phyloP scores from a whole-genome alignment of 2,329 filamentous ascomycete genomes.

The Arachnomyces sp. region DNA sequence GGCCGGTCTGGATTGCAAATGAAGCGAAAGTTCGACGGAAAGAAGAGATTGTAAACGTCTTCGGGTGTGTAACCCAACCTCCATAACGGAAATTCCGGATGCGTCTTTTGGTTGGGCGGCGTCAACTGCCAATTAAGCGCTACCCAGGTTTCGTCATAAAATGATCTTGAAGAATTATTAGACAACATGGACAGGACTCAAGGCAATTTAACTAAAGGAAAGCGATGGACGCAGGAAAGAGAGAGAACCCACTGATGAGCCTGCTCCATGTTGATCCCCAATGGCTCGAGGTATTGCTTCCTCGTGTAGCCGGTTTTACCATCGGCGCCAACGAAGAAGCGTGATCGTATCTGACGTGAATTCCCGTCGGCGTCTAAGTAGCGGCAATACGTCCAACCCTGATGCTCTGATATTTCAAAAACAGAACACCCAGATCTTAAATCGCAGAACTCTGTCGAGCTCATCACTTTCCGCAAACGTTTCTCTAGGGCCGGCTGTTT shows the following conservation, averaged over 20 bases:
- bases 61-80: constrained; percentile 18
- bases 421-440: too few relatives aligned
- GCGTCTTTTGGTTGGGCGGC: constrained; percentile 18
- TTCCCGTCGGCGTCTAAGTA: too few relatives aligned
- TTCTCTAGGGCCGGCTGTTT: too few relatives aligned
- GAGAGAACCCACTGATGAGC: too few relatives aligned
- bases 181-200: too few relatives aligned
- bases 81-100: constrained; percentile 25
- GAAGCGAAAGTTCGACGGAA: constrained; percentile 22
- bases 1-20: constrained; percentile 19
- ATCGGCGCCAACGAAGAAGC: constrained; percentile 21
- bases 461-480: too few relatives aligned
- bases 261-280: constrained; percentile 18
- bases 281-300: constrained; percentile 23
- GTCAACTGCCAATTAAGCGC: constrained; percentile 22
- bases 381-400: too few relatives aligned
- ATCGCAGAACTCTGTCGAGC: too few relatives aligned
- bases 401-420: too few relatives aligned
- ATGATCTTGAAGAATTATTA: too few relatives aligned
- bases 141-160: constrained; percentile 25
- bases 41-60: constrained; percentile 23
- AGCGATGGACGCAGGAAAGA: too few relatives aligned
- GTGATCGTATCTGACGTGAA: constrained; percentile 6
- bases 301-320: constrained; percentile 26
- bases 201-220: too few relatives aligned